Percentiles rank a stretch among this genome's conserved stretches.
phyloP scores from a whole-genome alignment of 495 filamentous ascomycete species.

The Glarea lozoyensis region DNA sequence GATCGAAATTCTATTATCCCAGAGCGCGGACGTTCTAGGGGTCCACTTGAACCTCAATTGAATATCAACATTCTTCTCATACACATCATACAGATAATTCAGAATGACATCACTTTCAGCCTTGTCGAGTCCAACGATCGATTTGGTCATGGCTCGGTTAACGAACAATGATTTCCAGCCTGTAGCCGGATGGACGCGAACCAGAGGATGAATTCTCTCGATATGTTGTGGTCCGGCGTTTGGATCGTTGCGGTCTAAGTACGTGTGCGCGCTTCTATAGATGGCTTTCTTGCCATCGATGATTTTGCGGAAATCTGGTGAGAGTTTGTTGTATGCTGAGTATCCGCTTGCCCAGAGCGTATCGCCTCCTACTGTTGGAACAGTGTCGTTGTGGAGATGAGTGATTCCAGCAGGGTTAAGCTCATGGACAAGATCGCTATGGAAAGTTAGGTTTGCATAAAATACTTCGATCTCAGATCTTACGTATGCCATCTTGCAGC shows the following conservation, averaged over 20 bases:
- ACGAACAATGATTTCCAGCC: constrained; percentile 72
- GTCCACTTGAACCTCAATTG: constrained; percentile 64
- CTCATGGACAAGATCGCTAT: constrained; percentile 56
- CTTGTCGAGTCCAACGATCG: constrained; percentile 59
- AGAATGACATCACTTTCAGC: constrained; percentile 55
- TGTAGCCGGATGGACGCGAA: constrained; percentile 67
- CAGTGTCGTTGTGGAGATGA: constrained; percentile 58
- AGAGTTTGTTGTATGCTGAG: constrained; percentile 62
- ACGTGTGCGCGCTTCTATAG: constrained; percentile 56
- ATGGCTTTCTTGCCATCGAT: constrained; percentile 61
- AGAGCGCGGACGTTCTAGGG: constrained; percentile 59
- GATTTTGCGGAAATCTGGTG: constrained; percentile 57
- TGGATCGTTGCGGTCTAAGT: constrained; percentile 55
- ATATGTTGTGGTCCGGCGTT: constrained; percentile 52
- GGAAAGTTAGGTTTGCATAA: background rate
- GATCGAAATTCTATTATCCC: constrained; percentile 68
- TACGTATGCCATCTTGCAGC: constrained; percentile 56
- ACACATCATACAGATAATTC: constrained; percentile 50
- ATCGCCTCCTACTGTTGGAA: constrained; percentile 58
- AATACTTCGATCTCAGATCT: background rate
- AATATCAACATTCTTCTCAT: constrained; percentile 70
- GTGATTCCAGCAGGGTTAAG: constrained; percentile 62
- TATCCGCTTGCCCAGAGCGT: constrained; percentile 67
- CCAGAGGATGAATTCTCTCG: constrained; percentile 58
- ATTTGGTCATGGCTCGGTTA: constrained; percentile 50